Base-by-base conservation (phyloP, 1,284 basidiomycete species). In the Pseudozyma thailandica region DNA sequence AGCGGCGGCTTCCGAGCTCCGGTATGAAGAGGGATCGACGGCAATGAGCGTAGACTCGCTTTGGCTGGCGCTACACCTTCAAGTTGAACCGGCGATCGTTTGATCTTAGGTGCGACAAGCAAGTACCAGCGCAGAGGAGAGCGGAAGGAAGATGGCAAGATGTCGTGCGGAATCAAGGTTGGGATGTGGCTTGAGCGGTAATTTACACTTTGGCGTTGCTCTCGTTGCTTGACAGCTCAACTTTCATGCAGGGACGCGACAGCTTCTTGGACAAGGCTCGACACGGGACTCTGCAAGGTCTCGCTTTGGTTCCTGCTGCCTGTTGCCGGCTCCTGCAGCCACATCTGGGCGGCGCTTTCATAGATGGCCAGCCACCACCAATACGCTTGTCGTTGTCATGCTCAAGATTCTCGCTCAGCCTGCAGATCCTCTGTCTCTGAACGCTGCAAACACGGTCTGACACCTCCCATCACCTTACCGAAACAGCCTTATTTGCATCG, bases 141-240 rank as follows among this genome's bases (percentile, higher is more conserved):
- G 18, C 37, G 37, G 15, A 8, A 38, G 37, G 31, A 33, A 33
- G 31, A 33, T 33, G 31, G 31, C 12, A 33, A 31, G 30, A 31
- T 31, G 30, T 38, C 37, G 23, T 41, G 39, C 20, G 21, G 39
- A 41, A 41, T 18, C 20, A 41, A 23, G 21, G 13, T 41, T 12
- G 18, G n/a, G 18, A 41, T 18, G 16, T 41, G 39, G 39, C 39
- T 23, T 23, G 39, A 41, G 39, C 39, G 39, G 9, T 10, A 21
- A 10, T 5, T 18, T 18, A 15, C 18, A 7, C 15, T 41, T 41
- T 41, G n/a, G n/a, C n/a, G n/a, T n/a, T n/a, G n/a, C n/a, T n/a
- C n/a, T n/a, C n/a, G n/a, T n/a, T n/a, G n/a, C n/a, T 23, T 41
- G 39, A 41, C 39, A 41, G 39, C 39, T 41, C 20, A 23, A 33